A percentile compares a stretch with the other conserved stretches of the same genome.
Conservation (phyloP, 2,329 filamentous ascomycete genomes). For the Exophiala bonariae region DNA sequence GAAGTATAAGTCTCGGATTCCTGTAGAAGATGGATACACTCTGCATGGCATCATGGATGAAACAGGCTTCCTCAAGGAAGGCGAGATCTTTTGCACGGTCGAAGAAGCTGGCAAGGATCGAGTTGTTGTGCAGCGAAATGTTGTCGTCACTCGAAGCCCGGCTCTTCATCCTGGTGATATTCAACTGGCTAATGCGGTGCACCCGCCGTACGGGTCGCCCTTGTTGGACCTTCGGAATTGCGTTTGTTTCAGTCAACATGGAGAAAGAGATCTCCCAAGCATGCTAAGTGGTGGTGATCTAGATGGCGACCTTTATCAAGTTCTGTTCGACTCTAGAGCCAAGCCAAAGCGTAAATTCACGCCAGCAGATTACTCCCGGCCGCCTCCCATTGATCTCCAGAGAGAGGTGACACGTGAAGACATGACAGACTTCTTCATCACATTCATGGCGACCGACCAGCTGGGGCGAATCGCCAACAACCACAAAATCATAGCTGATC, state of each 20-base stretch:
- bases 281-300: slow-evolving; percentile 79
- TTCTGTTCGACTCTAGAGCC: slow-evolving; percentile 65
- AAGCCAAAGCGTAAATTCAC: slow-evolving; percentile 31
- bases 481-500: slow-evolving; percentile 67
- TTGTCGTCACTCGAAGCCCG: slow-evolving; percentile 75
- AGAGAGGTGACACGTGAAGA: slow-evolving; percentile 61
- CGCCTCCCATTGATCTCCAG: slow-evolving; percentile 58
- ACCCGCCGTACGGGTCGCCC: slow-evolving; percentile 60
- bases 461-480: slow-evolving; percentile 65
- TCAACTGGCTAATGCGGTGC: slow-evolving; percentile 62
- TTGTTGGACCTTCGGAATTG: slow-evolving; percentile 68
- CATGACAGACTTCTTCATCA: slow-evolving; percentile 79
- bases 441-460: slow-evolving; percentile 69
- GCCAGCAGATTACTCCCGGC: slow-evolving; percentile 70
- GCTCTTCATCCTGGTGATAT: slow-evolving; percentile 81
- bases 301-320: slow-evolving; percentile 78
- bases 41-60: slow-evolving; percentile 85
- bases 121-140: slow-evolving; percentile 37
- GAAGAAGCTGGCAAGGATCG: slow-evolving; percentile 39
- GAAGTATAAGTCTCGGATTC: slow-evolving; percentile 78
- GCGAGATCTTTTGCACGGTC: slow-evolving; percentile 67
- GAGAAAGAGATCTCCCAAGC: slow-evolving; percentile 72
- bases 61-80: slow-evolving; percentile 65
- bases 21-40: slow-evolving; percentile 68
- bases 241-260: slow-evolving; percentile 73